phyloP scores from a whole-genome alignment of 1,284 basidiomycete species.

The Phaffia rhodozyma region DNA sequence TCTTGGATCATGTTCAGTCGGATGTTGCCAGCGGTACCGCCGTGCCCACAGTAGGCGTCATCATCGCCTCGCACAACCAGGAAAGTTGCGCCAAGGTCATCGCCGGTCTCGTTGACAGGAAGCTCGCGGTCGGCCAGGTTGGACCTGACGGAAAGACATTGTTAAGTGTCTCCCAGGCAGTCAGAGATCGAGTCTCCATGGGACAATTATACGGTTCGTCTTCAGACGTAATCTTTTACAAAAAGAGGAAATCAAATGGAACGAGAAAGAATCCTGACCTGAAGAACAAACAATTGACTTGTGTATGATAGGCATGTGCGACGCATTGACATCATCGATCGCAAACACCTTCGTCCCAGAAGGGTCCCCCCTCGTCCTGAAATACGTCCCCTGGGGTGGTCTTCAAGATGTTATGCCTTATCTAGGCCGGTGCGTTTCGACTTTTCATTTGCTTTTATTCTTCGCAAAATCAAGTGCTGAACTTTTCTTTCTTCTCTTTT shows the following conservation, averaged over 20 bases:
- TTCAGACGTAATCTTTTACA: neutral
- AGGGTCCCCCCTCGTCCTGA: conserved; percentile 57
- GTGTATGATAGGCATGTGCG: conserved; percentile 58
- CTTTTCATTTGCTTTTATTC: too few relatives aligned
- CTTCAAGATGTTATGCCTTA: conserved; percentile 64
- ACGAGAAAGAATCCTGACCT: neutral
- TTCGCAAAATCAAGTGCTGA: neutral
- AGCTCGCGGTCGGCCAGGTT: conserved; percentile 40
- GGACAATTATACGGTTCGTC: conserved; percentile 71
- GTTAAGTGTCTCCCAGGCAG: conserved; percentile 40
- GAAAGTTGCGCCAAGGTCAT: conserved; percentile 51
- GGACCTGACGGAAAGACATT: conserved; percentile 7
- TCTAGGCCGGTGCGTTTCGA: conserved; percentile 35
- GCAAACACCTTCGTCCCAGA: conserved; percentile 45
- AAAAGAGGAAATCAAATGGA: too few relatives aligned
- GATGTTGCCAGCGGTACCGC: conserved; percentile 34
- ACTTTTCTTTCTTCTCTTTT: too few relatives aligned
- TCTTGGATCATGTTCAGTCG: conserved; percentile 49
- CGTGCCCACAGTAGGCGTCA: conserved; percentile 47
- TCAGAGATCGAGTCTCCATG: conserved; percentile 56
- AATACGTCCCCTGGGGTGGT: conserved; percentile 75
- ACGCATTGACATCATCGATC: conserved; percentile 61
- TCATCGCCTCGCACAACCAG: conserved; percentile 83
- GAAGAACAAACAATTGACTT: neutral
- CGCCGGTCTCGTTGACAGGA: conserved; percentile 46